phyloP scores from a whole-genome alignment of 768 basidiomycete species.

The Phlegmacium glaucopus region DNA sequence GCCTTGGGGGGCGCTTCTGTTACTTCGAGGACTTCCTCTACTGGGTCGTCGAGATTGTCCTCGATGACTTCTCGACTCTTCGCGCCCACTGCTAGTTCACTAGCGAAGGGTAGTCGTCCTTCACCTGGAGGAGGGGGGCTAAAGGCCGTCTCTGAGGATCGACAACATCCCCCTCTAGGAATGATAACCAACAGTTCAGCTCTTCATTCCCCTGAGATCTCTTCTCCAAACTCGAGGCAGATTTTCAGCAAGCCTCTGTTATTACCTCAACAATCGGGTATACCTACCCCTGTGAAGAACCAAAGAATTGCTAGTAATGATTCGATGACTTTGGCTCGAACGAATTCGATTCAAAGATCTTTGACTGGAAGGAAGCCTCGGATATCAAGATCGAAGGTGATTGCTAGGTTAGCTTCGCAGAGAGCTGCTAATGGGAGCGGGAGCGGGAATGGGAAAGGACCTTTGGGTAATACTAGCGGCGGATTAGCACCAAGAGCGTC shows the following conservation, averaged over 20 bases:
- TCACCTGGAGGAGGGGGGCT: constrained; percentile 1
- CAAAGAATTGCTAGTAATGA: background rate
- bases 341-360: constrained; percentile 23
- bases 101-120: constrained; percentile 49
- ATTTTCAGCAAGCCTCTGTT: constrained; percentile 56
- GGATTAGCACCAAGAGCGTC: constrained; percentile 14
- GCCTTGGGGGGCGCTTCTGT: constrained; percentile 10
- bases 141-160: constrained; percentile 11
- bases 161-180: constrained; percentile 20
- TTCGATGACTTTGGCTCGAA: constrained; percentile 2
- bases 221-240: constrained; percentile 26
- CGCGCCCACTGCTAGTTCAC: constrained; percentile 75
- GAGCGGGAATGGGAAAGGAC: too few species aligned
- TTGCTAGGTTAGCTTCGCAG: constrained; percentile 72
- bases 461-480: constrained; percentile 20
- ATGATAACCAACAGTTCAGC: constrained; percentile 35
- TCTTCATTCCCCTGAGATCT: constrained; percentile 14
- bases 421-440: constrained; percentile 38
- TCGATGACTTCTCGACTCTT: constrained; percentile 45
- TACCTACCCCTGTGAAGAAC: constrained; percentile 32
- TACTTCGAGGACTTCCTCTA: constrained; percentile 16
- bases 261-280: constrained; percentile 27
- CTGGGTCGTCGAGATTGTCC: constrained; percentile 24
- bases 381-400: constrained; percentile 79
- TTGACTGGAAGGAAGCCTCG: constrained; percentile 60